Evolutionary conservation across 768 basidiomycete species (phyloP), one percentile per base, ranked within the genome.

Genomic region (Lactarius indigo): DNA sequence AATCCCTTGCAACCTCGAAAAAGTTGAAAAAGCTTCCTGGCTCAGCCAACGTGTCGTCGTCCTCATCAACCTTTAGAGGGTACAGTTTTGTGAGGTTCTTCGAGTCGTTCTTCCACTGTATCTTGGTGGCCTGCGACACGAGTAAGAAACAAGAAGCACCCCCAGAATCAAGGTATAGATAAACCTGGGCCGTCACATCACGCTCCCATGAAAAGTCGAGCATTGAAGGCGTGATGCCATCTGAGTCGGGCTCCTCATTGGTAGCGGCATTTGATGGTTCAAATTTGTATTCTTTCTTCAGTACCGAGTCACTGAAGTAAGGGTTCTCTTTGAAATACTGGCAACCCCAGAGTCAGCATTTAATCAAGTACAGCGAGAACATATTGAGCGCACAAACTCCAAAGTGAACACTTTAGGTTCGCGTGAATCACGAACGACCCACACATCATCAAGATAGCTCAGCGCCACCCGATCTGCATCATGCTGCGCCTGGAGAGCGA

Each of bases 261-360:
- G 81, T 79, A 61, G 83, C 81, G 28, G 79, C 79, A 47, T 84
- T 79, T 3, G 85, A 82, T 26, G 86, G 81, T 15, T 83, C 76
- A 74, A 85, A 90, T 75, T 88, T 90, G 82, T 85, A 94, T 75
- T 89, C 90, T 78, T 94, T 94, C 77, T 86, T 91, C 74, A 94
- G 76, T 44, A 92, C 84, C 56, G 79, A 79, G 76, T 94, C 86
- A 26, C 80, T 79, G 79, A 94, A 94, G 79, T 85, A 91, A 26
- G 90, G 90, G 78, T 94, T 94, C 73, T 92, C 84, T 76, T 90
- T 91, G 82, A 94, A 94, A 74, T 90, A 74, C 92, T 94, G 72
- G 17, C 35, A 35, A 12, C 17, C 8, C 15, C 35, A 55, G 26
- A 23, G 59, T 70, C 42, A 58, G 42, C 30, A 17, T 42, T 52